Evolutionary conservation across 305 asterid species (phyloP).

Genomic region (Fraxinus platypoda): DNA sequence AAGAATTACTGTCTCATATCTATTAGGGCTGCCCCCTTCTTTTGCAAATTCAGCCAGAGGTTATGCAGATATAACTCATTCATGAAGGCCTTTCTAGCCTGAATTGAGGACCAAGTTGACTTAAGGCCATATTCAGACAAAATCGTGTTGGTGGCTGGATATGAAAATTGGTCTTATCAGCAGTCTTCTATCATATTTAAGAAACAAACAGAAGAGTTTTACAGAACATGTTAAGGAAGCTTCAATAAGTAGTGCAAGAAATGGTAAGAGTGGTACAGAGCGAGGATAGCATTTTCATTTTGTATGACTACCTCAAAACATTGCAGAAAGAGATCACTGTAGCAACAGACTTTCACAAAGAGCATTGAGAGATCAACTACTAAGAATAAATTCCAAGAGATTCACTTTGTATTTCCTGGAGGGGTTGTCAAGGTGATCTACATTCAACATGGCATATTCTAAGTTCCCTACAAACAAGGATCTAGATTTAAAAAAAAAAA

Average conservation of each 20-base stretch:
- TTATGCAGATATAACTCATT: neutral
- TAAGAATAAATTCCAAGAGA: neutral
- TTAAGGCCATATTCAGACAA: neutral
- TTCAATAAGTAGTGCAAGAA: neutral
- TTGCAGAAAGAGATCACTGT: neutral
- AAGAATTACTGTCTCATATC: neutral
- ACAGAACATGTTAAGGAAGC: neutral
- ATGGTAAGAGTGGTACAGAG: neutral
- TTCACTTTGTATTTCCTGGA: neutral
- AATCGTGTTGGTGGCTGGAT: neutral
- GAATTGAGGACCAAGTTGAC: neutral
- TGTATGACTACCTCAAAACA: neutral
- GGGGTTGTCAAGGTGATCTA: neutral
- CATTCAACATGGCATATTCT: neutral
- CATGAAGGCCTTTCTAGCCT: neutral
- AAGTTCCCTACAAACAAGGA: neutral
- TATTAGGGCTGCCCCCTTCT: neutral
- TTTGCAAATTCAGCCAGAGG: neutral
- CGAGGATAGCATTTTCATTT: neutral
- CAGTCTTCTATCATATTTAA: neutral
- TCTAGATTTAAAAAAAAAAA: neutral
- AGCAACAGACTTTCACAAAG: neutral
- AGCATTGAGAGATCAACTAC: neutral
- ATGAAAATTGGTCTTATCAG: neutral
- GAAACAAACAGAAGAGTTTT: neutral